Evolutionary conservation across 176 grass and related monocot species (phyloP).

Genomic region (Thinopyrum elongatum): DNA sequence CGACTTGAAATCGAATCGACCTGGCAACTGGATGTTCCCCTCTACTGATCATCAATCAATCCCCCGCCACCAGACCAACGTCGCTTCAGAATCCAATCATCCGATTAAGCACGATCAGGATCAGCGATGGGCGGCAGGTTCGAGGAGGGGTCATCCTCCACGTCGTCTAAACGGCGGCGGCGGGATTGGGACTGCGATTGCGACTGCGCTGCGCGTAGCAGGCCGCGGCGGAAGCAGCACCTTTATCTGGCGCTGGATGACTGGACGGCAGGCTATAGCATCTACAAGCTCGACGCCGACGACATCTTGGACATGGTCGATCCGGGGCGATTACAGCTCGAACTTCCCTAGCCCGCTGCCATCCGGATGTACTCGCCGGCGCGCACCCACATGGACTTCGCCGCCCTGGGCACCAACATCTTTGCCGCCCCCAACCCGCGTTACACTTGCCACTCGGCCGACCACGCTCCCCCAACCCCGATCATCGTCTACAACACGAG

Average conservation of each 20-base stretch:
- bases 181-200: background rate
- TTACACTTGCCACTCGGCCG: background rate
- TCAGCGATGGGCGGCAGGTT: background rate
- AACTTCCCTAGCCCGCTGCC: background rate
- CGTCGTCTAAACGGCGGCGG: background rate
- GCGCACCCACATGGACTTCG: background rate
- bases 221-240: background rate
- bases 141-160: background rate
- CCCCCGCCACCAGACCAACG: no score
- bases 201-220: background rate
- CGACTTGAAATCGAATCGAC: no score
- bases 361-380: background rate
- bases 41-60: no score
- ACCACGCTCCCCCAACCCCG: no score
- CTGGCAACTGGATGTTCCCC: no score
- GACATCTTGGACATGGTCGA: no score
- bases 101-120: background rate
- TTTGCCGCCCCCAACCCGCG: background rate
- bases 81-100: no score
- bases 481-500: no score
- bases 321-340: no score
- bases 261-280: no score
- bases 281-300: no score
- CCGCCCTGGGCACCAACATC: background rate
- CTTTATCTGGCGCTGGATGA: background rate